Conservation (phyloP, 345 rosid species). For the Syzygium aqueum region DNA sequence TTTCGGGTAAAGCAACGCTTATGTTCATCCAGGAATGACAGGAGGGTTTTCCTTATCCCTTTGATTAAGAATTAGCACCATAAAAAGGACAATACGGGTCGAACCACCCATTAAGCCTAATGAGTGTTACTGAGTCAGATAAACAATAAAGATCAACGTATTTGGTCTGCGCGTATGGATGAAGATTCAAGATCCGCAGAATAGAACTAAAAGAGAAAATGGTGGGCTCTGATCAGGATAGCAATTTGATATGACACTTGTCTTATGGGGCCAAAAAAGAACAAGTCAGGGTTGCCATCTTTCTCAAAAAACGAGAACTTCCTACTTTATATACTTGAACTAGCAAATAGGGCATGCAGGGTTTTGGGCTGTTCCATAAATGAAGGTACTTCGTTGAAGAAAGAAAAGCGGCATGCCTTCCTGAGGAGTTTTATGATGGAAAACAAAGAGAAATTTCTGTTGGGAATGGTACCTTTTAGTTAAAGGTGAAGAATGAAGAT, state of each 20-base stretch:
- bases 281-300: neutral
- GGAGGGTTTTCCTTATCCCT: neutral
- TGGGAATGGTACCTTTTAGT: neutral
- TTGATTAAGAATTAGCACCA: neutral
- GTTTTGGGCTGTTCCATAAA: neutral
- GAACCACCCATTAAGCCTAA: neutral
- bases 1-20: neutral
- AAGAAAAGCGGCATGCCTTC: neutral
- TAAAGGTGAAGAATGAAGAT: neutral
- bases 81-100: neutral
- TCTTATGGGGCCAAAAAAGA: neutral
- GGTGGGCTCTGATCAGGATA: slow-evolving; percentile 28
- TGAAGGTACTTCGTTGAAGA: neutral
- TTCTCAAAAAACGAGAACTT: neutral
- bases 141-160: neutral
- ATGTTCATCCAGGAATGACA: neutral
- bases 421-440: neutral
- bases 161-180: neutral
- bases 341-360: neutral
- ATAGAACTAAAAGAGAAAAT: neutral
- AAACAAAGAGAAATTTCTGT: neutral
- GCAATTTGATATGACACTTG: slow-evolving; percentile 5
- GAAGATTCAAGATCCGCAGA: neutral
- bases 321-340: neutral
- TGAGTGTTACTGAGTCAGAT: neutral